Conservation (phyloP, 2,329 filamentous ascomycete genomes). For the Colletotrichum navitas region DNA sequence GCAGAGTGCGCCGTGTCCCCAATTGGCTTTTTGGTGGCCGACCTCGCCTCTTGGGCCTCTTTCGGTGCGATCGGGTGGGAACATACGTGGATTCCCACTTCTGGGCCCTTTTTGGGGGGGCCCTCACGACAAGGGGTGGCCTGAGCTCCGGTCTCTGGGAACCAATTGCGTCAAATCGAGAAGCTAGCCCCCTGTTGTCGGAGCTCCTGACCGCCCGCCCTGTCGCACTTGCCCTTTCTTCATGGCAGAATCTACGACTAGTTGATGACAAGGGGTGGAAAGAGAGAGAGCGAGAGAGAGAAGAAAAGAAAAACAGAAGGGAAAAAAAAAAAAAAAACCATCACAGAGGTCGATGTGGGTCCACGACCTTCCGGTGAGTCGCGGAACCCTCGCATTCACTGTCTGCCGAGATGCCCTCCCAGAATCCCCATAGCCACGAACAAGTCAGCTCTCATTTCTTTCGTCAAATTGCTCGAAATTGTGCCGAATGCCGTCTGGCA, state of each 20-base stretch:
- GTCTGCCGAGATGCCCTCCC: constrained; percentile 28
- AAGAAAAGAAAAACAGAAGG: neutral
- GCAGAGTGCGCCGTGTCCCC: neutral
- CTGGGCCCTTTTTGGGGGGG: constrained; percentile 11
- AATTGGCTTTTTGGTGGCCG: neutral
- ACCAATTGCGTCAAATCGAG: constrained; percentile 21
- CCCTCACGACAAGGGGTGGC: constrained; percentile 18
- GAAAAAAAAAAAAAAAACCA: neutral
- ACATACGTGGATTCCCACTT: neutral
- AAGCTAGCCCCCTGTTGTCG: constrained; percentile 15
- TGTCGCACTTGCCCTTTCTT: constrained; percentile 11
- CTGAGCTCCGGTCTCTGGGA: constrained; percentile 31
- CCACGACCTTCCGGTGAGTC: constrained; percentile 28
- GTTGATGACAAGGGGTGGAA: neutral
- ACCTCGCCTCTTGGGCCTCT: neutral
- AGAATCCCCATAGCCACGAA: constrained; percentile 31
- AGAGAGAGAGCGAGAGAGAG: neutral
- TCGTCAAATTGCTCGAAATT: constrained; percentile 7
- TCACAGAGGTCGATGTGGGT: constrained; percentile 15
- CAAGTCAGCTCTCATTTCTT: constrained; percentile 23
- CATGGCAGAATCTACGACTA: constrained; percentile 24
- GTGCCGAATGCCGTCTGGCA: neutral
- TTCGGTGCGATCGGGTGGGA: constrained; percentile 13
- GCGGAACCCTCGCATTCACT: constrained; percentile 15
- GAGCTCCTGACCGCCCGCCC: constrained; percentile 38